Percentiles rank a stretch among this genome's conserved stretches.
Conservation (phyloP, 2,329 filamentous ascomycete species). For the Samsoniella hepiali region DNA sequence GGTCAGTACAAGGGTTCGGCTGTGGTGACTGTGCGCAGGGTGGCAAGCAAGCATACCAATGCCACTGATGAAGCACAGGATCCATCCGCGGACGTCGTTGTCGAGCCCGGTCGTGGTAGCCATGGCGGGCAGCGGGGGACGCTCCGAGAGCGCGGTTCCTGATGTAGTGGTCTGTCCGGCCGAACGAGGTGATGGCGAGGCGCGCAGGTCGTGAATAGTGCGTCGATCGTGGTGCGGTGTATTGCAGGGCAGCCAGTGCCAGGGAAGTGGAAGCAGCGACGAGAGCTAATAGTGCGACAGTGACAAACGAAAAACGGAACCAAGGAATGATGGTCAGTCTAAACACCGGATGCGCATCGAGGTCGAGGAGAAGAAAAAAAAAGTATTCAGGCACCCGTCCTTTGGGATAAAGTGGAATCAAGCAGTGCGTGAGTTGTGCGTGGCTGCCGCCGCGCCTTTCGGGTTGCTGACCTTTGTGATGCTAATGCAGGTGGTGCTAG, state of each 20-base stretch:
- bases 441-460: neutral
- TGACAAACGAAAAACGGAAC: neutral
- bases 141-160: neutral
- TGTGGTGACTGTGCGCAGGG: neutral
- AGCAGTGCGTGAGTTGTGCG: conserved; percentile 3
- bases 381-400: neutral
- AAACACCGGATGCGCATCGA: neutral
- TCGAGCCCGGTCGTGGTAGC: conserved; percentile 39
- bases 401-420: neutral
- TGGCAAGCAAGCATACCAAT: conserved; percentile 48
- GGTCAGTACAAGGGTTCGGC: conserved; percentile 22
- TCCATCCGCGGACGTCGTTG: conserved; percentile 90
- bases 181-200: neutral
- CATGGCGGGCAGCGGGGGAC: conserved; percentile 4
- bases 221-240: neutral
- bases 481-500: conserved; percentile 9
- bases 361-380: neutral
- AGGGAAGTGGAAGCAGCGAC: neutral
- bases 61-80: conserved; percentile 83
- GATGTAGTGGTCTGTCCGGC: neutral
- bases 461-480: conserved; percentile 10
- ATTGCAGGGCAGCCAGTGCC: neutral
- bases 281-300: neutral
- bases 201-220: neutral
- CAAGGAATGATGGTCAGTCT: neutral